Evolutionary conservation across 2,329 filamentous ascomycete genomes (phyloP).

Genomic region (Stachybotrys chartarum): DNA sequence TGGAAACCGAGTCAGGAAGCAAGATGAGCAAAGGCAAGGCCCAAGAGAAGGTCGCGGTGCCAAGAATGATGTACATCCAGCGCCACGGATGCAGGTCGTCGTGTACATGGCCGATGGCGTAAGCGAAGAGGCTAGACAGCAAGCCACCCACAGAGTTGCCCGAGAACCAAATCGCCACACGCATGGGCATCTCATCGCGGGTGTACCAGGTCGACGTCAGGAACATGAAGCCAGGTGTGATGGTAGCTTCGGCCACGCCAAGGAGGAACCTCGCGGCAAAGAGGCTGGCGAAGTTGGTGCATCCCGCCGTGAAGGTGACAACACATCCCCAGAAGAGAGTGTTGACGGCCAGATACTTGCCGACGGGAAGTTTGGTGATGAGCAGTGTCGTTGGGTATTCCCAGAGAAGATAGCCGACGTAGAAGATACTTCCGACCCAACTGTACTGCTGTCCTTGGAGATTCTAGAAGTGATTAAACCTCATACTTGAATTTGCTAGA

Average conservation of each 20-base stretch:
- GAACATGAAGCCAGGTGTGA: constrained; percentile 48
- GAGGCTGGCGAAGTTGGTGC: constrained; percentile 40
- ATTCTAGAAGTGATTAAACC: constrained; percentile 7
- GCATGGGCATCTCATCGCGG: constrained; percentile 45
- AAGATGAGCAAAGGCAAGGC: constrained; percentile 37
- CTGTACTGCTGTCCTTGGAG: constrained; percentile 45
- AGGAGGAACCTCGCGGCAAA: constrained; percentile 45
- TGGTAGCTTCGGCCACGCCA: constrained; percentile 46
- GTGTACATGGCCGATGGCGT: constrained; percentile 47
- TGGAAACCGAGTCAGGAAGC: constrained; percentile 46
- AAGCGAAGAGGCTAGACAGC: constrained; percentile 42
- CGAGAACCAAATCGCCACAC: constrained; percentile 50
- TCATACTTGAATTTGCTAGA: neutral
- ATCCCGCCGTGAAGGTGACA: constrained; percentile 37
- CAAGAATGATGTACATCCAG: constrained; percentile 52
- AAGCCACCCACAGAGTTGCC: constrained; percentile 43
- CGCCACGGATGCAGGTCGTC: constrained; percentile 41
- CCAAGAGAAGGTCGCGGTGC: constrained; percentile 43
- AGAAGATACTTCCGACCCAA: constrained; percentile 48
- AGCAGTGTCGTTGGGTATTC: constrained; percentile 42
- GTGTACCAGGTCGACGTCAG: constrained; percentile 51
- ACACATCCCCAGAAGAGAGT: constrained; percentile 43
- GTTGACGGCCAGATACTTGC: constrained; percentile 38
- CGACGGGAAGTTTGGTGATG: constrained; percentile 38
- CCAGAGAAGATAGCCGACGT: constrained; percentile 39